Base-by-base conservation (phyloP, 345 rosid species). In the Dovyalis caffra region DNA sequence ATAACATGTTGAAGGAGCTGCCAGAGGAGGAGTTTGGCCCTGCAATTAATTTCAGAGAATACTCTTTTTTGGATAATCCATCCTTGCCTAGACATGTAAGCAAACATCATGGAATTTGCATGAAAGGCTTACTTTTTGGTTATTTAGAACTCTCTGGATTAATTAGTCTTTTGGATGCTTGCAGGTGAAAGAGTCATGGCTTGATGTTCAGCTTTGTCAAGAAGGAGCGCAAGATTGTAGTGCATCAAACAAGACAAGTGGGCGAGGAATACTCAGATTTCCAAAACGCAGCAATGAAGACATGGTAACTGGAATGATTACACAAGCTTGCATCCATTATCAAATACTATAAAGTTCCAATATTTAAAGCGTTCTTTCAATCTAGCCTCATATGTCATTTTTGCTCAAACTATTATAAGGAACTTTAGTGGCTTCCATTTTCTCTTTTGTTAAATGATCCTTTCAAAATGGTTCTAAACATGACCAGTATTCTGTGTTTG, bases 161-260 rank as follows among this genome's bases (percentile, higher is more conserved):
- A 26, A n/a, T 60, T 47, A 20, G 49, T 37, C 62, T 66, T 64
- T 65, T 40, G 51, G 69, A 70, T 29, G 68, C 71, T 77, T 86
- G 74, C 80, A 95, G 99, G 99, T 95, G 47, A 91, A 88, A 78
- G 95, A 91, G 74, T 95, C 99, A 33, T 84, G 96, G 91, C 93
- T 95, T 70, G 90, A 91, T 79, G 98, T 95, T 82, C 90, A 87
- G 77, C 88, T 91, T 74, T 95, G 98, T 87, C 89, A 87, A 84
- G 93, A 77, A 79, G 96, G 92, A 78, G 80, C 80, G 6, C 65
- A 80, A 64, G 90, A 80, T 76, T 95, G 99, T 66, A 78, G 74
- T 60, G 88, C 84, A 26, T 80, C 90, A 45, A 86, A 81, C 78
- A 85, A 74, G 72, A 85, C 87, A 65, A 87, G 79, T 66, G 79